Conservation (phyloP, 495 filamentous ascomycete genomes). For the Usnea hakonensis region DNA sequence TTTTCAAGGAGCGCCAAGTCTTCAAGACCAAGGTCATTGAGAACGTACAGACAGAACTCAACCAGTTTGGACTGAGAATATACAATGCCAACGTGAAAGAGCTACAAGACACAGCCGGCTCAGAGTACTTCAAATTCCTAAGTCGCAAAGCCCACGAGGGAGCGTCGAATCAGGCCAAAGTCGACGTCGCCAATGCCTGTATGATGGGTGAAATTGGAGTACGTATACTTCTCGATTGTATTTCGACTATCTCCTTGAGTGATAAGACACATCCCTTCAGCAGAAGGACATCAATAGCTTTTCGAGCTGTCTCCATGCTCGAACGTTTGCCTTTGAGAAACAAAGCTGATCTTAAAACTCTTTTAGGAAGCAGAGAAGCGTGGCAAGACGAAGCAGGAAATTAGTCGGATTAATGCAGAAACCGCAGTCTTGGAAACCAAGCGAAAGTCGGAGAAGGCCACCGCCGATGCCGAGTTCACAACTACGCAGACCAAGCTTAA, state of each 20-base stretch:
- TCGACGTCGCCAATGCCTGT: slow-evolving; percentile 73
- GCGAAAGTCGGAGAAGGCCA: slow-evolving; percentile 69
- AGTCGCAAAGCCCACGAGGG: slow-evolving; percentile 77
- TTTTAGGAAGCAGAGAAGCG: slow-evolving; percentile 58
- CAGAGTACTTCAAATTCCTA: slow-evolving; percentile 70
- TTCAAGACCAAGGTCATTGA: slow-evolving; percentile 72
- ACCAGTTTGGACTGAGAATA: slow-evolving; percentile 63
- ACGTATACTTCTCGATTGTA: background rate
- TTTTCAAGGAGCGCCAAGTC: slow-evolving; percentile 70
- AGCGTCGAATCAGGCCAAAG: slow-evolving; percentile 67
- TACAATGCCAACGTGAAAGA: slow-evolving; percentile 81
- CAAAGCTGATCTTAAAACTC: background rate
- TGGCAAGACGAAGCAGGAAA: slow-evolving; percentile 44
- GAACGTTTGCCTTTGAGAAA: background rate
- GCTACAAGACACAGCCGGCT: slow-evolving; percentile 66
- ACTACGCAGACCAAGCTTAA: slow-evolving; percentile 63
- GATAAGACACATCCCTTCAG: background rate
- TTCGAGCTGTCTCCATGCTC: background rate
- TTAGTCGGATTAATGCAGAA: slow-evolving; percentile 73
- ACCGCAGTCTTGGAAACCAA: slow-evolving; percentile 77
- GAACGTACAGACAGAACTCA: slow-evolving; percentile 67
- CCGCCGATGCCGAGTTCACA: slow-evolving; percentile 64
- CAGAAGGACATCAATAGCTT: background rate
- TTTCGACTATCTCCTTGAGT: background rate
- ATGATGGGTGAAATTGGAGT: slow-evolving; percentile 66